These are phyloP conservation scores for Stachybotrys elegans DNA, from an alignment of 2,329 filamentous ascomycete species.

Conservation along the genomic window DNA sequence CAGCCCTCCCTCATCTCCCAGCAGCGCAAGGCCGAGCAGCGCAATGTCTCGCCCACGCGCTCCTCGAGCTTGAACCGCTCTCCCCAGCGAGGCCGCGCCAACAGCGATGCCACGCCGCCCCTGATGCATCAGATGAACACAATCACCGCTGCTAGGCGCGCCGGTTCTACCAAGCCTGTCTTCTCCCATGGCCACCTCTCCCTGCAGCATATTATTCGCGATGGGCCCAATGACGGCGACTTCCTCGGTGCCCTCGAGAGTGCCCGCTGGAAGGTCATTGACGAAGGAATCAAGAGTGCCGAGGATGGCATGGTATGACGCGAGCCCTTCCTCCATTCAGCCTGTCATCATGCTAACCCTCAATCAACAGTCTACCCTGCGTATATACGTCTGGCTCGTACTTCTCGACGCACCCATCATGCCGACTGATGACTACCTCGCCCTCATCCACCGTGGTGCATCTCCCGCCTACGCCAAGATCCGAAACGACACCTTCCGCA, in stretches of 20 bases:
- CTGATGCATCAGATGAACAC: slow-evolving; percentile 31
- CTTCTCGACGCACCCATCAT: slow-evolving; percentile 83
- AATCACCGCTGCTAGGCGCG: slow-evolving; percentile 28
- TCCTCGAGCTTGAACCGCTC: slow-evolving; percentile 27
- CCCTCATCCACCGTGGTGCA: slow-evolving; percentile 84
- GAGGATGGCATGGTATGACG: slow-evolving; percentile 70
- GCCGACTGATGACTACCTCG: slow-evolving; percentile 81
- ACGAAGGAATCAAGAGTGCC: slow-evolving; percentile 72
- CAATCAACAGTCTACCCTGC: slow-evolving; percentile 67
- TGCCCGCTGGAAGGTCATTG: slow-evolving; percentile 66
- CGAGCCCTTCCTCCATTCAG: background rate
- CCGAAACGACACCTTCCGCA: slow-evolving; percentile 96
- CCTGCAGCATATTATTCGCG: slow-evolving; percentile 72
- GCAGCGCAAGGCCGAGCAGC: slow-evolving; percentile 47
- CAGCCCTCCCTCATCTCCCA: slow-evolving; percentile 58
- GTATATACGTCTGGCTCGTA: slow-evolving; percentile 95
- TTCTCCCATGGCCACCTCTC: slow-evolving; percentile 52
- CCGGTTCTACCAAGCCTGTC: slow-evolving; percentile 36
- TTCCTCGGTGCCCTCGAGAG: slow-evolving; percentile 62
- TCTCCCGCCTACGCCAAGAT: slow-evolving; percentile 97
- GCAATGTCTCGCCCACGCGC: slow-evolving; percentile 27
- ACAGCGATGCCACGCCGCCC: slow-evolving; percentile 60
- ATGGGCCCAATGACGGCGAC: slow-evolving; percentile 72
- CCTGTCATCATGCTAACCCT: background rate
- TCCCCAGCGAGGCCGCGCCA: slow-evolving; percentile 59